phyloP scores from a whole-genome alignment of 768 basidiomycete genomes.

The Pulveroboletus sp. region DNA sequence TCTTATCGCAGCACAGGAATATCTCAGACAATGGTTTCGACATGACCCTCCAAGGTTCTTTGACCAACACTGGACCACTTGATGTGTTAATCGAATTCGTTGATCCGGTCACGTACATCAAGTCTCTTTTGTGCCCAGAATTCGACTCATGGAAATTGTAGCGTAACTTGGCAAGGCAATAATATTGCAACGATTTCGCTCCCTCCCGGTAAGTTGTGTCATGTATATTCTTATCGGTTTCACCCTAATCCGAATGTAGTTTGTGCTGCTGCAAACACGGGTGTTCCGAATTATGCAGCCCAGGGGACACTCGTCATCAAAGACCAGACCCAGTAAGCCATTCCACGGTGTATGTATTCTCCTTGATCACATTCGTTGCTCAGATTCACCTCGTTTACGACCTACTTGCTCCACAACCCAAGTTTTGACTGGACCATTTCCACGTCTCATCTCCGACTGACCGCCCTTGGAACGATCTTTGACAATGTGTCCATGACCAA shows the following conservation, averaged over 20 bases:
- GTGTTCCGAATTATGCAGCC: slow-evolving; percentile 61
- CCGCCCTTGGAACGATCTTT: slow-evolving; percentile 67
- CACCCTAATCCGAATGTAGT: slow-evolving; percentile 34
- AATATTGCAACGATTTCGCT: slow-evolving; percentile 63
- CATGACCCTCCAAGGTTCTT: slow-evolving; percentile 54
- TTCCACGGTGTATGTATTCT: background rate
- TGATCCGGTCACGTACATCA: slow-evolving; percentile 55
- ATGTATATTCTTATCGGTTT: background rate
- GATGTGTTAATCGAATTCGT: slow-evolving; percentile 67
- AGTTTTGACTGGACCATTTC: slow-evolving; percentile 71
- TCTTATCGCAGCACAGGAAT: slow-evolving; percentile 50
- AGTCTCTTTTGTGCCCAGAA: background rate
- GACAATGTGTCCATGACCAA: slow-evolving; percentile 63
- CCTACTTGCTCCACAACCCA: slow-evolving; percentile 59
- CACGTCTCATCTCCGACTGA: slow-evolving; percentile 58
- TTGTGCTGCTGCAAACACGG: slow-evolving; percentile 64
- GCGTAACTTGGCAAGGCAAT: slow-evolving; percentile 61
- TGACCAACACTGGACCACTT: slow-evolving; percentile 63
- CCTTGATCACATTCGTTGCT: background rate
- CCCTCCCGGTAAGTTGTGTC: slow-evolving; percentile 44
- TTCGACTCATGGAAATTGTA: slow-evolving; percentile 19
- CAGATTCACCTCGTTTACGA: slow-evolving; percentile 66
- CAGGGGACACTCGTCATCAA: slow-evolving; percentile 56
- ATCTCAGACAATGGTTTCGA: slow-evolving; percentile 63
- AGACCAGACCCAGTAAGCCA: slow-evolving; percentile 44